Base-by-base conservation (phyloP, 805 yeast genomes). In the Candida bentonensis region DNA sequence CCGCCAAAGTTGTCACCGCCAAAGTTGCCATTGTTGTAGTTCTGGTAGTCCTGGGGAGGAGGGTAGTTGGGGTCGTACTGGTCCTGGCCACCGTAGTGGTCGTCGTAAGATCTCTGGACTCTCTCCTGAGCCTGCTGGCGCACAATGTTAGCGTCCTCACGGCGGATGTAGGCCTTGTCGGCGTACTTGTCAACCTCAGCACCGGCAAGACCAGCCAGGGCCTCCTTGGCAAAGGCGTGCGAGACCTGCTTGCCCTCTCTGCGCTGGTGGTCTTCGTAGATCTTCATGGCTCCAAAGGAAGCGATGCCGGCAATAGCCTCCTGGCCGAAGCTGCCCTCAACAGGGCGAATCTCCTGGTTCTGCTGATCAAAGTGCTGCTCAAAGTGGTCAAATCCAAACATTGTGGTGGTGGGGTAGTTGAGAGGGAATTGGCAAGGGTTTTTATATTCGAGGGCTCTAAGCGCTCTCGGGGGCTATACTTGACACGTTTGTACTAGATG, bases 251-350 rank as follows among this genome's bases (percentile, higher is more conserved):
- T 49, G 33, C 60, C 60, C 41, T 54, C 57, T 2, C 51, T 47
- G 21, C 58, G 57, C 50, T 56, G 60, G 27, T 50, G 44, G 51
- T 55, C 58, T 40, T 55, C 59, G 40, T 48, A 55, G 39, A 51
- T 42, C 53, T 54, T 55, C 40, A 48, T 46, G 23, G 59, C 59
- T 23, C 43, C 58, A 27, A 55, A 55, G 20, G 59, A 53, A 9
- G 58, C 58, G 3, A 54, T 58, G 23, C 58, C 59, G 33, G 59
- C 56, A 40, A 55, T 41, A n/a, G 56, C 51, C 44, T 55, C 59
- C 47, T 55, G 59, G 21, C 54, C 47, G 48, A 55, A 53, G 46
- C 51, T 52, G 47, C 52, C 49, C 46, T 52, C 47, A 30, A 30
- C 36, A 15, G 36, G 36, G 7, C 36, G 7, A 50, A 53, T 57